Percentiles rank a stretch among this genome's conserved stretches.
These are phyloP conservation scores for Podaxis mareebaensis DNA, from an alignment of 768 basidiomycete genomes.

Conservation along the genomic window DNA sequence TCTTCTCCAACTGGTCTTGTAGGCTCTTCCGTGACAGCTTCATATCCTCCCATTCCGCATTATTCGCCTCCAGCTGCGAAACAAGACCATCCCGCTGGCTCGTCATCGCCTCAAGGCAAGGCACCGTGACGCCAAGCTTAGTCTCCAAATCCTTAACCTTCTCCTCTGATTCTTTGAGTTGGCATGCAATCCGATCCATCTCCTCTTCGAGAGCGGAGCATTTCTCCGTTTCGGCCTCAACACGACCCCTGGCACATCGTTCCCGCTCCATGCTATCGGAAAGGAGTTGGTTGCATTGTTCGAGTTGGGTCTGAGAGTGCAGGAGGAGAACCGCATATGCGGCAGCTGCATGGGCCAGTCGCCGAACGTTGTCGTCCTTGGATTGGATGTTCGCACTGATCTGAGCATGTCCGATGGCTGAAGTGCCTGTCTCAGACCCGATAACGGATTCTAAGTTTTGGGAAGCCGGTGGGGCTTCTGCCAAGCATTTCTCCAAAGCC, in stretches of 20 bases:
- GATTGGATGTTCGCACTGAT: conserved; percentile 21
- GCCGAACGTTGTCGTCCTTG: conserved; percentile 32
- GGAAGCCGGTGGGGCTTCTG: conserved; percentile 23
- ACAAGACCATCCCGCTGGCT: conserved; percentile 38
- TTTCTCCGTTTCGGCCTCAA: background rate
- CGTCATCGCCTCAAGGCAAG: conserved; percentile 39
- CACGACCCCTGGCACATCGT: background rate
- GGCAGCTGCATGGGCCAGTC: conserved; percentile 29
- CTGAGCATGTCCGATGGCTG: conserved; percentile 24
- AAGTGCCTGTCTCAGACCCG: conserved; percentile 30
- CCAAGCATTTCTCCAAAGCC: conserved; percentile 51
- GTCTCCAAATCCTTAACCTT: conserved; percentile 31
- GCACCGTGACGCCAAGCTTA: conserved; percentile 32
- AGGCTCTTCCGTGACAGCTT: background rate
- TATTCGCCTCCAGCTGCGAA: conserved; percentile 32
- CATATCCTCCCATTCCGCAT: conserved; percentile 26
- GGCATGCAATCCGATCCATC: conserved; percentile 18
- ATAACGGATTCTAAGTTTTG: conserved; percentile 23
- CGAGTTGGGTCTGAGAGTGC: conserved; percentile 3
- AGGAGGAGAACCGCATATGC: background rate
- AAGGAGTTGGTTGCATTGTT: conserved; percentile 1
- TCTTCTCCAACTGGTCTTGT: conserved; percentile 28
- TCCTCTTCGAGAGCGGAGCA: conserved; percentile 15
- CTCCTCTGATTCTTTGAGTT: conserved; percentile 24
- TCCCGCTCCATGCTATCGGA: conserved; percentile 8